Conservation (phyloP, 2,329 filamentous ascomycete species). For the Neofusicoccum parvum region DNA sequence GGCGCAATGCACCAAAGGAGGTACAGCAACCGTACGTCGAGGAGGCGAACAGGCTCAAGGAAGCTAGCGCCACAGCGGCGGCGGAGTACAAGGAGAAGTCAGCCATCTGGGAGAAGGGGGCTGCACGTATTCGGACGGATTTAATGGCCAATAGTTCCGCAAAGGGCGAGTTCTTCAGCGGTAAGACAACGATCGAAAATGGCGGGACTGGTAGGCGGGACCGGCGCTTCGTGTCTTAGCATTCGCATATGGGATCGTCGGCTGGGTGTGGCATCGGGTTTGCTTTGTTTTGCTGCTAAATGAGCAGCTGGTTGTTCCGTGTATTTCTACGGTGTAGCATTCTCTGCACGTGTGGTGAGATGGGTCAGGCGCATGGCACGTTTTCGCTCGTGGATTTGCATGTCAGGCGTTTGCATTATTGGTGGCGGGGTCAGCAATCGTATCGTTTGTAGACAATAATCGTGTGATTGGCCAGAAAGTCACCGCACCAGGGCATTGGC, state of each 20-base stretch:
- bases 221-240: conserved; percentile 29
- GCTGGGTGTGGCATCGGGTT: background rate
- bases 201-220: conserved; percentile 36
- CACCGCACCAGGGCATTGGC: too few relatives aligned
- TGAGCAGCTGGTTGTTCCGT: background rate
- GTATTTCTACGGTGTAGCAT: conserved; percentile 1
- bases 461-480: too few relatives aligned
- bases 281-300: background rate
- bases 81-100: conserved; percentile 63
- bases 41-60: conserved; percentile 70
- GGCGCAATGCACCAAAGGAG: conserved; percentile 74
- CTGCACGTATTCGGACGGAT: conserved; percentile 50
- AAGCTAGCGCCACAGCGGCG: conserved; percentile 60
- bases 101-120: conserved; percentile 72
- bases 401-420: conserved; percentile 3
- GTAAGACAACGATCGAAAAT: conserved; percentile 41
- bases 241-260: background rate
- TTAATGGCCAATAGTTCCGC: conserved; percentile 32
- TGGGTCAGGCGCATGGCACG: background rate
- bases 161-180: conserved; percentile 33
- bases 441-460: background rate
- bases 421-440: background rate
- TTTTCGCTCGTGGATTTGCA: background rate
- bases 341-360: background rate
- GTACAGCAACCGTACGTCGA: conserved; percentile 78